Conservation (phyloP, 441 rosid genomes). For the Gossypium trilobum region DNA sequence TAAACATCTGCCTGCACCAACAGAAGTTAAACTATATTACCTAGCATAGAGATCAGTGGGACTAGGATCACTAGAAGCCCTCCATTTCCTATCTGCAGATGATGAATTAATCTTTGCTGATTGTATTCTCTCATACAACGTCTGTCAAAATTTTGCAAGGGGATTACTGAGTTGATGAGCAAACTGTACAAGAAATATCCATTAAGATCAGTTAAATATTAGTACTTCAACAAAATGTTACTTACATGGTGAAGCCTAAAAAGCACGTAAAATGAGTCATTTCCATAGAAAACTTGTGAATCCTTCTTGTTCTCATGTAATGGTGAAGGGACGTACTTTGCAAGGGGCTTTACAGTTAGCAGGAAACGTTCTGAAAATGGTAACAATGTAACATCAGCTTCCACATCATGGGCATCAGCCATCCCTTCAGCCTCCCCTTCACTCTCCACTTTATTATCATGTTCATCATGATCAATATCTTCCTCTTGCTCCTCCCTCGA, state of each 20-base stretch:
- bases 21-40: slow-evolving; percentile 29
- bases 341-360: slow-evolving; percentile 70
- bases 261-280: slow-evolving; percentile 86
- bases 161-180: slow-evolving; percentile 12
- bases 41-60: slow-evolving; percentile 80
- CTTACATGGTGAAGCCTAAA: slow-evolving; percentile 96
- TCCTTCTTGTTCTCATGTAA: slow-evolving; percentile 41
- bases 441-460: slow-evolving; percentile 76
- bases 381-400: slow-evolving; percentile 48
- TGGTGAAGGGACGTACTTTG: slow-evolving; percentile 56
- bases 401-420: slow-evolving; percentile 74
- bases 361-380: slow-evolving; percentile 64
- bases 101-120: slow-evolving; percentile 90
- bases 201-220: slow-evolving; percentile 1
- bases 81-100: slow-evolving; percentile 85
- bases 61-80: slow-evolving; percentile 56
- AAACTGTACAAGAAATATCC: background rate
- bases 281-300: slow-evolving; percentile 73
- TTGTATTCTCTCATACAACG: slow-evolving; percentile 73
- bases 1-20: background rate
- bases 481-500: slow-evolving; percentile 73
- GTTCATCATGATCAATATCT: slow-evolving; percentile 58
- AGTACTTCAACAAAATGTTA: background rate
- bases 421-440: slow-evolving; percentile 89
- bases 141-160: slow-evolving; percentile 34